A percentile compares a stretch with the other conserved stretches of the same genome.
phyloP scores from a whole-genome alignment of 2,329 filamentous ascomycete species.

The Alternaria dauci region DNA sequence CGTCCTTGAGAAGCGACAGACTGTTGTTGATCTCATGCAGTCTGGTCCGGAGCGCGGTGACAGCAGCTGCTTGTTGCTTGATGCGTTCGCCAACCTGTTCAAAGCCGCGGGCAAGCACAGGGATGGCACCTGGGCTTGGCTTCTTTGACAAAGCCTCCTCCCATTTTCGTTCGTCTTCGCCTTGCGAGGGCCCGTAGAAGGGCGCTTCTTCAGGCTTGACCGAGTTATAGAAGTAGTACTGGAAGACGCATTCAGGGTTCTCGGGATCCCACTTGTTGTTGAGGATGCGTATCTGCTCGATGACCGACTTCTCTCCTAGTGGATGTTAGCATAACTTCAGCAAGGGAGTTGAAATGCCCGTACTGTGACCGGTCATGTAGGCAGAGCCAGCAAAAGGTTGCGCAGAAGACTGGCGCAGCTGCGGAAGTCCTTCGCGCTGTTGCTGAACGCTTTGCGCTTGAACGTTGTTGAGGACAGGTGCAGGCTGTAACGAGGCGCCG shows the following conservation, averaged over 20 bases:
- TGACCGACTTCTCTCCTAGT: slow-evolving; percentile 73
- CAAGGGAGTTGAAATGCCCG: slow-evolving; percentile 7
- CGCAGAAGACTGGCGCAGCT: slow-evolving; percentile 43
- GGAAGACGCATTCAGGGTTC: slow-evolving; percentile 75
- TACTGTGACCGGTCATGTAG: slow-evolving; percentile 40
- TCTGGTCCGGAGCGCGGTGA: slow-evolving; percentile 73
- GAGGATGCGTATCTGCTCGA: slow-evolving; percentile 76
- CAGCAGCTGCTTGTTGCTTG: slow-evolving; percentile 73
- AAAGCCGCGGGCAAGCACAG: slow-evolving; percentile 79
- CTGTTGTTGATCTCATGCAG: slow-evolving; percentile 82
- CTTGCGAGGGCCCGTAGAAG: slow-evolving; percentile 74
- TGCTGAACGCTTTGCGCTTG: slow-evolving; percentile 50
- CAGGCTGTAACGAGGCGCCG: slow-evolving; percentile 43
- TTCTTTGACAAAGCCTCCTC: slow-evolving; percentile 84
- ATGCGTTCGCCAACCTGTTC: slow-evolving; percentile 75
- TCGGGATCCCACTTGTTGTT: slow-evolving; percentile 77
- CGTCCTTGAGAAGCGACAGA: slow-evolving; percentile 74
- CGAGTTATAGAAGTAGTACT: slow-evolving; percentile 88
- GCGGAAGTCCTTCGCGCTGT: slow-evolving; percentile 47
- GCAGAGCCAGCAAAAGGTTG: slow-evolving; percentile 39
- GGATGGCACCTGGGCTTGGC: slow-evolving; percentile 78
- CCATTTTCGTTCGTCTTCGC: slow-evolving; percentile 81
- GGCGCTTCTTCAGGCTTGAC: slow-evolving; percentile 78
- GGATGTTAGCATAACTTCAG: slow-evolving; percentile 20
- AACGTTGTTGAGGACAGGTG: slow-evolving; percentile 37